phyloP scores from a whole-genome alignment of 23 red algal species.

The Gracilaria gracilis region DNA sequence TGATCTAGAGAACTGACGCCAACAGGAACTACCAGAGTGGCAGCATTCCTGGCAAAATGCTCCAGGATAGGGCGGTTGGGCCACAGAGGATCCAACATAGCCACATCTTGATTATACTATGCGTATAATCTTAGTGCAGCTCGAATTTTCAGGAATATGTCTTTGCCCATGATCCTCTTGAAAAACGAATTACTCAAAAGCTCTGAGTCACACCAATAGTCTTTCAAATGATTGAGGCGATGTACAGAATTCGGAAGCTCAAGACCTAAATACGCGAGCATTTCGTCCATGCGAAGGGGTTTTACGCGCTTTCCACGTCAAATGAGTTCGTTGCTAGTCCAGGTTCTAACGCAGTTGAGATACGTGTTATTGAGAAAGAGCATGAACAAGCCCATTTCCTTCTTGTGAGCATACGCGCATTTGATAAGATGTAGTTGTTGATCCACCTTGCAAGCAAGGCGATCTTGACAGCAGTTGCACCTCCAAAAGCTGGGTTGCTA shows the following conservation, averaged over 20 bases:
- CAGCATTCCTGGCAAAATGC: slow-evolving; percentile 16
- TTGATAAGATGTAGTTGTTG: too few species aligned
- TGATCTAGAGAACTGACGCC: slow-evolving; percentile 1
- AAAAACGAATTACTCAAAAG: neutral
- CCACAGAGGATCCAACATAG: slow-evolving; percentile 4
- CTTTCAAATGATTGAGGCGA: neutral
- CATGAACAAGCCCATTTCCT: neutral
- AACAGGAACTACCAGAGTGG: slow-evolving; percentile 4
- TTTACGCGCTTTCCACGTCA: neutral
- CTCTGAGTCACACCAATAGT: slow-evolving; percentile 18
- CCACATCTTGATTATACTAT: neutral
- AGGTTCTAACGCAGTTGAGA: neutral
- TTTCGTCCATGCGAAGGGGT: neutral
- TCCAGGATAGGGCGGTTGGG: neutral
- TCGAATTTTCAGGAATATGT: slow-evolving; percentile 9
- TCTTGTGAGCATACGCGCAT: slow-evolving; percentile 13
- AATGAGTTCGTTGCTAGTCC: neutral
- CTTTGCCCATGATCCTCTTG: neutral
- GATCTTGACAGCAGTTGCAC: too few species aligned
- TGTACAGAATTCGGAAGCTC: too few species aligned
- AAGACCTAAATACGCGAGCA: too few species aligned
- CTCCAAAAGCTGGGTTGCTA: too few species aligned
- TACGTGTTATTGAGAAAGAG: neutral
- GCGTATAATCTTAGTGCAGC: neutral
- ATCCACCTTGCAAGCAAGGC: too few species aligned